phyloP scores from a whole-genome alignment of 1,284 basidiomycete species.

The Caloboletus firmus region DNA sequence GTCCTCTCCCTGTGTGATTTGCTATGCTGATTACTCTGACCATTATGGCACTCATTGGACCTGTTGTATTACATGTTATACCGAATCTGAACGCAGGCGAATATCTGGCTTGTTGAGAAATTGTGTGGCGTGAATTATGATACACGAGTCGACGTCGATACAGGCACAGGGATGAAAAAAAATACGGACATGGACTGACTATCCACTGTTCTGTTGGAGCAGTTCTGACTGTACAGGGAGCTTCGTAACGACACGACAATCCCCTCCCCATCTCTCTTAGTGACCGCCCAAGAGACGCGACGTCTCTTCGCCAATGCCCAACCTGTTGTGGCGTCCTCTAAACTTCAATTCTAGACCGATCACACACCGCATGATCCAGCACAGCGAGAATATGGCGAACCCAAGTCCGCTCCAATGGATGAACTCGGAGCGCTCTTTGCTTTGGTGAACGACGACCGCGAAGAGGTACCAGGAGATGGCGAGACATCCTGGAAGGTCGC shows the following conservation, averaged over 20 bases:
- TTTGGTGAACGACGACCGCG: slow-evolving; percentile 80
- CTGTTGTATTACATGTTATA: slow-evolving; percentile 21
- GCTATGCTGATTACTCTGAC: slow-evolving; percentile 16
- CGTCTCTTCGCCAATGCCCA: slow-evolving; percentile 36
- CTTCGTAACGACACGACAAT: neutral
- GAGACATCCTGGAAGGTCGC: slow-evolving; percentile 87
- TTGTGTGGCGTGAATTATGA: slow-evolving; percentile 20
- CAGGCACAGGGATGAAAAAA: slow-evolving; percentile 13
- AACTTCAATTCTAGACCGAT: slow-evolving; percentile 48
- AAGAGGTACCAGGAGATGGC: slow-evolving; percentile 85
- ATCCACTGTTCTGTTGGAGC: neutral
- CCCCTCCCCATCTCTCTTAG: slow-evolving; percentile 1
- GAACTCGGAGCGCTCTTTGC: slow-evolving; percentile 52
- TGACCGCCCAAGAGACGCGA: slow-evolving; percentile 36
- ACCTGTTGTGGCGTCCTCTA: slow-evolving; percentile 34
- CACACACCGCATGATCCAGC: slow-evolving; percentile 82
- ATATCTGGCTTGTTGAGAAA: slow-evolving; percentile 7
- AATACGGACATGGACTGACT: slow-evolving; percentile 1
- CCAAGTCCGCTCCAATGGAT: slow-evolving; percentile 87
- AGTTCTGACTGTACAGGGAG: neutral
- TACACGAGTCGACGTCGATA: slow-evolving; percentile 7
- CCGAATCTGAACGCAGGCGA: slow-evolving; percentile 8
- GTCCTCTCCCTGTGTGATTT: slow-evolving; percentile 3
- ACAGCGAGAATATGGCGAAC: slow-evolving; percentile 82
- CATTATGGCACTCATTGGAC: neutral